Conservation (phyloP, 108 stramenopile species). For the Nitzschia palea region DNA sequence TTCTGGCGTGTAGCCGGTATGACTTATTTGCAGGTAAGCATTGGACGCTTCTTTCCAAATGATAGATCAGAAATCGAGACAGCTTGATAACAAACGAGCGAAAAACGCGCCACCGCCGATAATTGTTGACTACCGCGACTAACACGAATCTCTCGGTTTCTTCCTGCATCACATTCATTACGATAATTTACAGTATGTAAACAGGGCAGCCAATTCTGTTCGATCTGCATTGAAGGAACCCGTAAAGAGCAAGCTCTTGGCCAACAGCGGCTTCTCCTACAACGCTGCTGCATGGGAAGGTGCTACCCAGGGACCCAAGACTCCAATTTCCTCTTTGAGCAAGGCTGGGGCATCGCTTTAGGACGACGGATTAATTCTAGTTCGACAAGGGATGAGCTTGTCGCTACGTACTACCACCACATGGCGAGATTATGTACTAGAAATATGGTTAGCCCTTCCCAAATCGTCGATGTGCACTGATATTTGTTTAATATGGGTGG, state of each 20-base stretch:
- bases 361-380: background rate
- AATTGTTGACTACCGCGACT: too few species aligned
- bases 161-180: too few species aligned
- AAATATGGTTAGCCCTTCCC: too few species aligned
- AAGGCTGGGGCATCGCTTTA: constrained; percentile 16
- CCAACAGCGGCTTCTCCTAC: constrained; percentile 74
- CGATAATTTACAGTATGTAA: constrained; percentile 85
- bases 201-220: constrained; percentile 73
- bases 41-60: too few species aligned
- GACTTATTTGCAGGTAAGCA: constrained; percentile 87
- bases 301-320: constrained; percentile 61
- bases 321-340: constrained; percentile 17
- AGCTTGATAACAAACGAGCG: too few species aligned
- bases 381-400: too few species aligned
- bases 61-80: too few species aligned
- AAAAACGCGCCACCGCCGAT: too few species aligned
- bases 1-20: constrained; percentile 93
- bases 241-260: constrained; percentile 77
- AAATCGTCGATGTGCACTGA: too few species aligned
- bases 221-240: constrained; percentile 89
- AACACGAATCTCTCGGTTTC: background rate
- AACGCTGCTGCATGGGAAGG: constrained; percentile 58
- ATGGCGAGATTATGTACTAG: too few species aligned
- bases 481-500: too few species aligned
- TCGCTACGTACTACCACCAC: too few species aligned